Evolutionary conservation across 805 yeast species (phyloP).

Genomic region (Kluyveromyces siamensis): DNA sequence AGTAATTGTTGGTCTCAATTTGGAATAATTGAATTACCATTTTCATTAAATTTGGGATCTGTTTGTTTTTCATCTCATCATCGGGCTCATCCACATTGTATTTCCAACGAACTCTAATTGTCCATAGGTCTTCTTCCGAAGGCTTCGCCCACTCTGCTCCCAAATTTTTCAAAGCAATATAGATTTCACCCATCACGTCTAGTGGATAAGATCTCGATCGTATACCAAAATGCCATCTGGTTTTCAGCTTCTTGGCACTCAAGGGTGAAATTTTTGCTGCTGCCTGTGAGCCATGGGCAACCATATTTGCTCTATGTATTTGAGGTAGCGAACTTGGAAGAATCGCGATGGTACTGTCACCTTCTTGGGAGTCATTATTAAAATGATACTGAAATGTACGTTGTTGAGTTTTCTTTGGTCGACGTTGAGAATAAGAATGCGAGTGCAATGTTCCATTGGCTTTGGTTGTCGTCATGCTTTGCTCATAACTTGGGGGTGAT

Average conservation of each 20-base stretch:
- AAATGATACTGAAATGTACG: constrained; percentile 28
- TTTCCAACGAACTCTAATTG: constrained; percentile 90
- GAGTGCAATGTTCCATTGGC: constrained; percentile 4
- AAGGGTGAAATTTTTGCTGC: constrained; percentile 42
- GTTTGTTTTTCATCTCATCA: constrained; percentile 18
- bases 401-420: constrained; percentile 16
- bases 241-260: constrained; percentile 75
- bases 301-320: constrained; percentile 89
- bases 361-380: constrained; percentile 24
- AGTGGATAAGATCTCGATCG: constrained; percentile 92
- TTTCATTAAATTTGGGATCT: constrained; percentile 74
- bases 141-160: constrained; percentile 99
- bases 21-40: constrained; percentile 96
- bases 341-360: constrained; percentile 75
- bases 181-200: constrained; percentile 98
- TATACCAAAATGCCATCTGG: constrained; percentile 98
- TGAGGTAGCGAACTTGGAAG: constrained; percentile 91
- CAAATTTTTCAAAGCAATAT: constrained; percentile 81
- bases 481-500: constrained; percentile 46
- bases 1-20: constrained; percentile 88
- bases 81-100: constrained; percentile 39
- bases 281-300: constrained; percentile 45
- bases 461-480: constrained; percentile 8
- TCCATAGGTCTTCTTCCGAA: constrained; percentile 91
- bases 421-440: constrained; percentile 3